Percentiles rank a stretch among this genome's conserved stretches.
Conservation (phyloP, 805 yeast species). For the Candida lessepsii region DNA sequence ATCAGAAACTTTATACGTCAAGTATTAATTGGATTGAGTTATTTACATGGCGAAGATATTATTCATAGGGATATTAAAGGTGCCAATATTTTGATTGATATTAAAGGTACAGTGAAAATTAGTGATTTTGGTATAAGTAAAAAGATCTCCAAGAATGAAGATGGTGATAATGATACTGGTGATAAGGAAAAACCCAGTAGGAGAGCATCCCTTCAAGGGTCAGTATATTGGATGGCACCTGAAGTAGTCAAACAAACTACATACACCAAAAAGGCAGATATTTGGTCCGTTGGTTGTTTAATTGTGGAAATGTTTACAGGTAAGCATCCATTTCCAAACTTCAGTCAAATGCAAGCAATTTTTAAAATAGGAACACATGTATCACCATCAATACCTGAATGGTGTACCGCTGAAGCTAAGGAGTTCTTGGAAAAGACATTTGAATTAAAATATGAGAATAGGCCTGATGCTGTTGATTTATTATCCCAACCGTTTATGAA, state of each 20-base stretch:
- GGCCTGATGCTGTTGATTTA: constrained; percentile 74
- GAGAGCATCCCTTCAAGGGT: constrained; percentile 88
- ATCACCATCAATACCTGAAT: constrained; percentile 74
- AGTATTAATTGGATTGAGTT: constrained; percentile 70
- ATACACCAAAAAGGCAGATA: constrained; percentile 89
- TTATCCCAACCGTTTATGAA: constrained; percentile 62
- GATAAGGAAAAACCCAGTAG: constrained; percentile 30
- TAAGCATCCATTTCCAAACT: constrained; percentile 91
- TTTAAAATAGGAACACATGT: constrained; percentile 88
- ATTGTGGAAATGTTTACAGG: constrained; percentile 96
- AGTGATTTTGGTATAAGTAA: constrained; percentile 84
- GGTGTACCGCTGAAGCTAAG: constrained; percentile 65
- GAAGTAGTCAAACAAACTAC: constrained; percentile 94
- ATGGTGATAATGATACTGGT: constrained; percentile 8
- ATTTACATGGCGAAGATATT: constrained; percentile 71
- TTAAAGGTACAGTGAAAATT: constrained; percentile 77
- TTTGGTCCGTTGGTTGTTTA: constrained; percentile 96
- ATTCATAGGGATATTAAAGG: constrained; percentile 89
- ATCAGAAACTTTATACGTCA: constrained; percentile 72
- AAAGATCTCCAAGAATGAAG: constrained; percentile 23
- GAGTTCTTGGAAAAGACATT: constrained; percentile 68
- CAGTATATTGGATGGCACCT: constrained; percentile 99
- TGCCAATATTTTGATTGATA: constrained; percentile 79
- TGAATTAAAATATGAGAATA: constrained; percentile 66
- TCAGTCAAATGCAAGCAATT: constrained; percentile 95